Evolutionary conservation across 2,329 filamentous ascomycete species (phyloP), one percentile per base, ranked within the genome.

Genomic region (Lojkania enalia): DNA sequence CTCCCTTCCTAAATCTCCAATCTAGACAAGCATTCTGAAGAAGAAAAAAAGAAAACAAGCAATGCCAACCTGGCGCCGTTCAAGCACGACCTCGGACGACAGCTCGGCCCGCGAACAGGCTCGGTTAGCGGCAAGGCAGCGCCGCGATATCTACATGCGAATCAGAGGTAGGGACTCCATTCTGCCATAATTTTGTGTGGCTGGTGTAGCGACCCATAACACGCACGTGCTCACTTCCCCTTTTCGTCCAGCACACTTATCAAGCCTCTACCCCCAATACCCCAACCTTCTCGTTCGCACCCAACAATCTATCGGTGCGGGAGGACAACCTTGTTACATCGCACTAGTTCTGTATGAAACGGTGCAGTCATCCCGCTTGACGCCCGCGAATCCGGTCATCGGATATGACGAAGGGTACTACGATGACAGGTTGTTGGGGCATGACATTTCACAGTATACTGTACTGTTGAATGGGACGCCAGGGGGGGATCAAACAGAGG

Each of bases 401-500:
- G 42, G 46, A 16, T 38, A 41, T 20, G 40, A 35, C 5, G 44
- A 42, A 2, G 16, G 41, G 36, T 51, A 51, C 30, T 51, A 51
- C 21, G 48, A 51, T 46, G 48, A 51, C 25, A 14, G 48, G 20
- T 18, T 51, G 20, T 18, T 51, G 13, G n/a, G 11, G 5, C 20
- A 12, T 9, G 40, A 48, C 9, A 13, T 45, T 21, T 16, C 18
- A 16, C 6, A 32, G 32, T 51, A 30, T 20, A 51, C 48, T 13
- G 43, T 48, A 9, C 27, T 51, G 19, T 20, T 51, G 33, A 42
- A 48, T 18, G 48, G 48, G 27, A 42, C 41, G 12, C 44, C 44
- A n/a, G 48, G 48, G 5, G 27, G 19, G 30, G 44, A 48, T 44
- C 48, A 51, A 31, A 51, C 44, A 15, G 48, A 51, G 32, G 48